A percentile compares a stretch with the other conserved stretches of the same genome.
phyloP scores from a whole-genome alignment of 805 yeast genomes.

The Candida khao-thaluensis region DNA sequence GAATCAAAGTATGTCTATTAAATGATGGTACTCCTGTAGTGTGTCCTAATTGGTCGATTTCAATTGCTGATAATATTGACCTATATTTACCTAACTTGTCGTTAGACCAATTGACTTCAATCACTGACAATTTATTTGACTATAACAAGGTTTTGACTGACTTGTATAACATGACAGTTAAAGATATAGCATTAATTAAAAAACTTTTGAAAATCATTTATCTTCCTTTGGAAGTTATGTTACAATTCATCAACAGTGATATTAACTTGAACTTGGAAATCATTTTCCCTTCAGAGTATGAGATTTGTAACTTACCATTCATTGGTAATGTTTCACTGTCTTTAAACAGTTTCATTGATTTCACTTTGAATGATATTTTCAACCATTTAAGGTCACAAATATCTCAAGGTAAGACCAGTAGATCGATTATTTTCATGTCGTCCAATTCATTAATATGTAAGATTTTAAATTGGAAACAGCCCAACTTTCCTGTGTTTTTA shows the following conservation, averaged over 20 bases:
- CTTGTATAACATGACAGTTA: slow-evolving; percentile 34
- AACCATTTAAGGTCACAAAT: slow-evolving; percentile 62
- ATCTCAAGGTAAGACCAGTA: slow-evolving; percentile 24
- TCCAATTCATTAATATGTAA: slow-evolving; percentile 89
- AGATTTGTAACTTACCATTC: slow-evolving; percentile 39
- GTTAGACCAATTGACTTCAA: slow-evolving; percentile 42
- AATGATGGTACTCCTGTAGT: slow-evolving; percentile 86
- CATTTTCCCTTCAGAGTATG: slow-evolving; percentile 64
- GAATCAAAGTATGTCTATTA: slow-evolving; percentile 66
- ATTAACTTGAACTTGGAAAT: slow-evolving; percentile 74
- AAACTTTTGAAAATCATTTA: slow-evolving; percentile 47
- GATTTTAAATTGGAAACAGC: slow-evolving; percentile 96
- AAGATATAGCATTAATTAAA: slow-evolving; percentile 41
- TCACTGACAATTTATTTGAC: slow-evolving; percentile 40
- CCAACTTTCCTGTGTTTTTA: slow-evolving; percentile 92
- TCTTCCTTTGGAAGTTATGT: slow-evolving; percentile 58
- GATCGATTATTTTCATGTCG: slow-evolving; percentile 82
- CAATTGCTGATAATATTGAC: slow-evolving; percentile 49
- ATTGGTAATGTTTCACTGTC: slow-evolving; percentile 45
- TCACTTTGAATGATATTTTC: slow-evolving; percentile 67
- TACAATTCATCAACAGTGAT: slow-evolving; percentile 53
- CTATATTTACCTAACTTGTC: slow-evolving; percentile 62
- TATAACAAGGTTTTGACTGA: slow-evolving; percentile 40
- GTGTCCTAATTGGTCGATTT: slow-evolving; percentile 64
- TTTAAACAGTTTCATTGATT: slow-evolving; percentile 75